Percentiles rank a stretch among this genome's conserved stretches.
These are phyloP conservation scores for Cicer cuneatum DNA, from an alignment of 306 rosid genomes.

Conservation along the genomic window DNA sequence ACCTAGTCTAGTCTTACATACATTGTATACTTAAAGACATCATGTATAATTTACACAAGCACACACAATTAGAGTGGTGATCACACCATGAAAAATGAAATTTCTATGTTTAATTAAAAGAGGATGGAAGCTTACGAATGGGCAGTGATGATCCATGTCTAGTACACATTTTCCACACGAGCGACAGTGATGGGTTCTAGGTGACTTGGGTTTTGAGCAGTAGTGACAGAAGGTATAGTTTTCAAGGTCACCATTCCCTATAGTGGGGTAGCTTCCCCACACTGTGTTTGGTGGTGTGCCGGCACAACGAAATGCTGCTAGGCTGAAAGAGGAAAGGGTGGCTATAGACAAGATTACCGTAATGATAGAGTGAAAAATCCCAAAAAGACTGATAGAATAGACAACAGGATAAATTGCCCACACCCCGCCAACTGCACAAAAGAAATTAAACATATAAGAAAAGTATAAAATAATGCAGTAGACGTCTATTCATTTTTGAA, in stretches of 20 bases:
- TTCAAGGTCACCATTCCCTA: slow-evolving; percentile 82
- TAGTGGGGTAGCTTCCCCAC: slow-evolving; percentile 90
- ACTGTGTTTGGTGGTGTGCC: slow-evolving; percentile 70
- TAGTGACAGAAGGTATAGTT: slow-evolving; percentile 78
- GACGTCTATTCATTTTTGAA: slow-evolving; percentile 20
- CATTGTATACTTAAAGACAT: slow-evolving; percentile 10
- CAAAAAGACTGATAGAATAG: slow-evolving; percentile 65
- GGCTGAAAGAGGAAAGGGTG: slow-evolving; percentile 69
- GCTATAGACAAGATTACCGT: slow-evolving; percentile 62
- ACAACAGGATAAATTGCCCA: slow-evolving; percentile 77
- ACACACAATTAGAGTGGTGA: neutral
- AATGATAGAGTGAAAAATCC: slow-evolving; percentile 66
- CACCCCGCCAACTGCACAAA: slow-evolving; percentile 84
- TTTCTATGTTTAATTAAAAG: slow-evolving; percentile 27
- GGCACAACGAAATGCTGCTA: slow-evolving; percentile 80
- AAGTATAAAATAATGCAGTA: slow-evolving; percentile 12
- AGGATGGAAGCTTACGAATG: slow-evolving; percentile 75
- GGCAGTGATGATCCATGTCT: slow-evolving; percentile 99
- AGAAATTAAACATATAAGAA: slow-evolving; percentile 26
- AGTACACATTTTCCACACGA: slow-evolving; percentile 79
- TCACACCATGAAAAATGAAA: slow-evolving; percentile 21
- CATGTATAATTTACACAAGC: neutral
- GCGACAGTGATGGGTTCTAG: slow-evolving; percentile 87
- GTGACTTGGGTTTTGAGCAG: slow-evolving; percentile 92
- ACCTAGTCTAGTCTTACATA: neutral